phyloP scores from a whole-genome alignment of 2,329 filamentous ascomycete genomes.

The Albophoma yamanashiensis region DNA sequence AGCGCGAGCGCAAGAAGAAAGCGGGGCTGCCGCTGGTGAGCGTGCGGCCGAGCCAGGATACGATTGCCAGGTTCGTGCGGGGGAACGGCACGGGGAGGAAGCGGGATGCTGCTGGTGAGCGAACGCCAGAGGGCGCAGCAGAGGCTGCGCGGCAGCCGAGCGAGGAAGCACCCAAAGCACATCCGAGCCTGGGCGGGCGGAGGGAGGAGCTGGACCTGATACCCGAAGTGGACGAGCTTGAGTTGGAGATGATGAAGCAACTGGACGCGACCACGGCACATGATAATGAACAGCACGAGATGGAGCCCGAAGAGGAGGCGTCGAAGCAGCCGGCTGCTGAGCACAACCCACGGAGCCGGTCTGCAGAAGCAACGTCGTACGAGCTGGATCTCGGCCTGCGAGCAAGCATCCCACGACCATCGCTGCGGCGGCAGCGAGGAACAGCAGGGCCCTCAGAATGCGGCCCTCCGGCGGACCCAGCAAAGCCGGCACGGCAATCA shows the following conservation, averaged over 20 bases:
- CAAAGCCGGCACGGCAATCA: slow-evolving; percentile 8
- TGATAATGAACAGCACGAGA: not conserved
- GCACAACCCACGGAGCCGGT: not conserved
- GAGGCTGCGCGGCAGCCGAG: not conserved
- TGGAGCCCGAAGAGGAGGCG: slow-evolving; percentile 7
- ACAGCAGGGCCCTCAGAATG: not conserved
- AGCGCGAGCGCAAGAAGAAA: slow-evolving; percentile 37
- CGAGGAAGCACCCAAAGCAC: not conserved
- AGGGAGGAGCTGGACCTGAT: slow-evolving; percentile 7
- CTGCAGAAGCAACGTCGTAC: not conserved
- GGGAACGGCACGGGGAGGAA: slow-evolving; percentile 20
- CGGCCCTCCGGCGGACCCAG: not conserved
- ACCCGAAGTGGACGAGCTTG: slow-evolving; percentile 14
- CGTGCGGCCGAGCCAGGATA: slow-evolving; percentile 46
- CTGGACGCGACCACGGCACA: slow-evolving; percentile 4
- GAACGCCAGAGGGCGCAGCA: not conserved
- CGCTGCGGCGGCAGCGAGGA: not conserved
- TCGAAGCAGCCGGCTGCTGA: slow-evolving; percentile 1
- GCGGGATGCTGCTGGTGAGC: slow-evolving; percentile 10
- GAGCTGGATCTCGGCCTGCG: not conserved
- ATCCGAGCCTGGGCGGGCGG: not conserved
- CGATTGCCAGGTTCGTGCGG: slow-evolving; percentile 41
- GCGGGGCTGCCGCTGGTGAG: slow-evolving; percentile 42
- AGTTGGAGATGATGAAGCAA: slow-evolving; percentile 9
- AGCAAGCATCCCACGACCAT: not conserved